Evolutionary conservation across 805 yeast genomes (phyloP).

Genomic region (Saturnispora gosingensis): DNA sequence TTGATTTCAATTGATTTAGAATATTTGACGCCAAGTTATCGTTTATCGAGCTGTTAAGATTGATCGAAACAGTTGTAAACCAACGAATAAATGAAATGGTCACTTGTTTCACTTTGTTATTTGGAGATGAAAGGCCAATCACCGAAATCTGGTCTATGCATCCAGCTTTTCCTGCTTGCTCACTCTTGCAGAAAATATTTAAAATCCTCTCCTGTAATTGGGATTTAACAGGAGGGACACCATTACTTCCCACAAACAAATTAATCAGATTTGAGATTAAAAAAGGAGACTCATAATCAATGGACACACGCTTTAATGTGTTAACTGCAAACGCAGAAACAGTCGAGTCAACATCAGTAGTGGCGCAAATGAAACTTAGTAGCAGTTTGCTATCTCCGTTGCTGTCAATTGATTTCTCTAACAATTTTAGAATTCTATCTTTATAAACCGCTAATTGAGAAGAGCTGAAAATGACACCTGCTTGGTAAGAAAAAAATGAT

Average conservation of each 20-base stretch:
- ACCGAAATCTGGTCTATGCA: constrained; percentile 42
- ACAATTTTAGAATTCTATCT: constrained; percentile 33
- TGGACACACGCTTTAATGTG: constrained; percentile 37
- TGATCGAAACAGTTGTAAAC: constrained; percentile 30
- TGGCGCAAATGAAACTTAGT: constrained; percentile 45
- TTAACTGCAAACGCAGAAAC: constrained; percentile 48
- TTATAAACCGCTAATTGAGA: constrained; percentile 37
- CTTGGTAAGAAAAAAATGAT: constrained; percentile 55
- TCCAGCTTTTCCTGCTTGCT: constrained; percentile 35
- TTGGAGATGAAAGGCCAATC: constrained; percentile 51
- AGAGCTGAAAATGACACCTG: constrained; percentile 52
- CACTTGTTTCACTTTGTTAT: constrained; percentile 41
- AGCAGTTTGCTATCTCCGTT: constrained; percentile 20
- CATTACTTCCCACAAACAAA: constrained; percentile 41
- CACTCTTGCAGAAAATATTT: constrained; percentile 40
- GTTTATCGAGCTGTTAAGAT: constrained; percentile 11
- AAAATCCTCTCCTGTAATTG: constrained; percentile 50
- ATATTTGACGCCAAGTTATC: constrained; percentile 34
- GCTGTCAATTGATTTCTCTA: constrained; percentile 30
- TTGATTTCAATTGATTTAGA: constrained; percentile 44
- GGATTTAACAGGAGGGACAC: constrained; percentile 43
- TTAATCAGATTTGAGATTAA: constrained; percentile 37
- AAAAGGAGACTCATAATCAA: constrained; percentile 42
- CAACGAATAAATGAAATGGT: constrained; percentile 59
- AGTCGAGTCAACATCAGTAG: constrained; percentile 48